These are phyloP conservation scores for Aspergillaceae sp. DNA, from an alignment of 2,329 filamentous ascomycete species.

Conservation along the genomic window DNA sequence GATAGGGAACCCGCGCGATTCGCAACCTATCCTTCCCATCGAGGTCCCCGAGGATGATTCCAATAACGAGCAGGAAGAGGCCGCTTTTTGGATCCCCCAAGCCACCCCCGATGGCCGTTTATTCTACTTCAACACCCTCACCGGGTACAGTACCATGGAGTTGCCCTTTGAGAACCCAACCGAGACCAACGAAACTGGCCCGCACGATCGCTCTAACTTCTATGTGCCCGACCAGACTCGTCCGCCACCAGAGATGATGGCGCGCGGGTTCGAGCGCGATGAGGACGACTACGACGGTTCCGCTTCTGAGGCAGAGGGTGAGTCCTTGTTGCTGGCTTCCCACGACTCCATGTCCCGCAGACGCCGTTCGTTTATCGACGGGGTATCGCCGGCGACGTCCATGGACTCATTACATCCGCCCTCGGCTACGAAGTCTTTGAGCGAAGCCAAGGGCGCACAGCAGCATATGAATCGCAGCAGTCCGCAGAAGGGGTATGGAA, in stretches of 20 bases:
- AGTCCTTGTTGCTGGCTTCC: conserved; percentile 60
- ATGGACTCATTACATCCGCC: conserved; percentile 82
- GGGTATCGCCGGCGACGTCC: conserved; percentile 75
- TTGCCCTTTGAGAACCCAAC: conserved; percentile 84
- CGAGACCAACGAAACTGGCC: conserved; percentile 70
- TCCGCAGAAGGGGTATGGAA: conserved; percentile 20
- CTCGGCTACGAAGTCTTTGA: conserved; percentile 49
- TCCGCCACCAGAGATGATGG: conserved; percentile 85
- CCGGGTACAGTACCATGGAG: conserved; percentile 89
- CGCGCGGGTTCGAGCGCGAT: conserved; percentile 68
- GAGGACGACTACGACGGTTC: conserved; percentile 91
- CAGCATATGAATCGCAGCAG: conserved; percentile 10
- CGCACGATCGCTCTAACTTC: conserved; percentile 79
- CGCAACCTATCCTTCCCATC: conserved; percentile 54
- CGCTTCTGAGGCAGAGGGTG: conserved; percentile 76
- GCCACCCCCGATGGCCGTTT: conserved; percentile 85
- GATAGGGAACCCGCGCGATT: conserved; percentile 56
- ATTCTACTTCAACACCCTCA: conserved; percentile 98
- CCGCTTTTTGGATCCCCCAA: conserved; percentile 97
- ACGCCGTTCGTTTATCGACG: conserved; percentile 60
- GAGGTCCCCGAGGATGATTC: conserved; percentile 51
- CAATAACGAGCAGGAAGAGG: conserved; percentile 66
- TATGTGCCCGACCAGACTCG: conserved; percentile 82
- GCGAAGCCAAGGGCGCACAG: conserved; percentile 39
- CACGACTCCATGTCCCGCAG: conserved; percentile 58